Evolutionary conservation across 2,329 filamentous ascomycete species (phyloP), one percentile per base, ranked within the genome.

Genomic region (Pseudogymnoascus sp.): DNA sequence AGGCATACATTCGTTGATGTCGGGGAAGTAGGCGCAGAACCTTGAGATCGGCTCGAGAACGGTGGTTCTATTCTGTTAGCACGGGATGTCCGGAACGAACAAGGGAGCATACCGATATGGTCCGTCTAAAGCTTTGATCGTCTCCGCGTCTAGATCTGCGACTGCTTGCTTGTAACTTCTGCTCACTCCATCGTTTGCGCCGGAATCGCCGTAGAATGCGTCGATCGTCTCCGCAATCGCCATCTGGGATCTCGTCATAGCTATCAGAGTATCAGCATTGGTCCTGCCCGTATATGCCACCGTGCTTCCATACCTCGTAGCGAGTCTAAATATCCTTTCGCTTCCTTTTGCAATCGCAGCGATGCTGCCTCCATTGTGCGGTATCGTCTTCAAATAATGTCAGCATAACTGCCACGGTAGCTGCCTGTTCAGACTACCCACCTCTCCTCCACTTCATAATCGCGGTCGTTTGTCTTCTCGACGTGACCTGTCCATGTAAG

Each of bases 201-300:
- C 96, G 1, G 93, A 88, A 74, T 99, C 95, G 63, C 95, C 95
- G 78, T 99, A 99, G 77, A 99, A 99, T 42, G 95, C 95, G 78
- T 99, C 95, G 77, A 99, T 99, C 18, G 95, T 99, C 77, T 99
- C 95, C 68, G 95, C 95, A 76, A 99, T 97, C 73, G 93, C 89
- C 93, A 99, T 97, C 78, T 99, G 95, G 62, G 93, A 97, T 62
- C 95, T 93, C 14, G 95, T 99, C 95, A 99, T 99, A 69, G 95
- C 93, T 92, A 69, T 31, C 23, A 7, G 12, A 62, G 29, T 8
- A 11, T 64, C 70, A 47, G 60, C 5, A n/a, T n/a, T 21, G 40
- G 62, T 34, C 36, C 51, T 11, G 18, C 62, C 12, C 29, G 12
- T 14, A 21, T 5, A 39, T 23, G 23, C 7, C 51, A n/a, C 5